These are phyloP conservation scores for Hortiboletus flavorubellus DNA, from an alignment of 768 basidiomycete species.

Conservation along the genomic window DNA sequence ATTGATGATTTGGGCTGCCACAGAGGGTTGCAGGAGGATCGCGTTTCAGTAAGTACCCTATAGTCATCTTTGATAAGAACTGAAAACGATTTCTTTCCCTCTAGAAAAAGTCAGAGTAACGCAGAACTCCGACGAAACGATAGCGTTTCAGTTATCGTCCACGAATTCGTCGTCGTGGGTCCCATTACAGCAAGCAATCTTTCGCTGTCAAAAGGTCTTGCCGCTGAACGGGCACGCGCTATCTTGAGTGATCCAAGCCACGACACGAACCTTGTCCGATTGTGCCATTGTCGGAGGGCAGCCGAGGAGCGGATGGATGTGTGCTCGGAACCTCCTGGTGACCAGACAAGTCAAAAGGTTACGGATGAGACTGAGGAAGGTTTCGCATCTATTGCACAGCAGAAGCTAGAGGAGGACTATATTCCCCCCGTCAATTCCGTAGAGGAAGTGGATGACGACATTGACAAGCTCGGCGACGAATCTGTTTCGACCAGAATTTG, in stretches of 20 bases:
- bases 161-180: constrained; percentile 52
- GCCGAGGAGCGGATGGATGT: constrained; percentile 13
- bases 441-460: constrained; percentile 19
- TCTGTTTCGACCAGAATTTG: not conserved
- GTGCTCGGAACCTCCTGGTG: constrained; percentile 13
- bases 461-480: constrained; percentile 15
- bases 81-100: not conserved
- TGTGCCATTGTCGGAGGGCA: constrained; percentile 41
- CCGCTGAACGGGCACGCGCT: constrained; percentile 58
- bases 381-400: constrained; percentile 43
- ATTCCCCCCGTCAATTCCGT: constrained; percentile 6
- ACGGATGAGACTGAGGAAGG: constrained; percentile 49
- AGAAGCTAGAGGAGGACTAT: constrained; percentile 29
- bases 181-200: constrained; percentile 58
- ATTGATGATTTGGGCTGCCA: constrained; percentile 63
- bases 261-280: constrained; percentile 39
- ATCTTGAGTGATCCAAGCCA: constrained; percentile 47
- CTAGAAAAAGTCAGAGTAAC: constrained; percentile 44
- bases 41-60: constrained; percentile 41
- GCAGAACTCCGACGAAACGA: constrained; percentile 43
- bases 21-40: constrained; percentile 52
- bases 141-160: constrained; percentile 56
- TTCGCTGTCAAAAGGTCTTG: constrained; percentile 64
- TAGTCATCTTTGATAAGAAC: not conserved
- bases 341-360: constrained; percentile 20